Conservation (phyloP, 768 basidiomycete species). For the Kwoniella sp. region DNA sequence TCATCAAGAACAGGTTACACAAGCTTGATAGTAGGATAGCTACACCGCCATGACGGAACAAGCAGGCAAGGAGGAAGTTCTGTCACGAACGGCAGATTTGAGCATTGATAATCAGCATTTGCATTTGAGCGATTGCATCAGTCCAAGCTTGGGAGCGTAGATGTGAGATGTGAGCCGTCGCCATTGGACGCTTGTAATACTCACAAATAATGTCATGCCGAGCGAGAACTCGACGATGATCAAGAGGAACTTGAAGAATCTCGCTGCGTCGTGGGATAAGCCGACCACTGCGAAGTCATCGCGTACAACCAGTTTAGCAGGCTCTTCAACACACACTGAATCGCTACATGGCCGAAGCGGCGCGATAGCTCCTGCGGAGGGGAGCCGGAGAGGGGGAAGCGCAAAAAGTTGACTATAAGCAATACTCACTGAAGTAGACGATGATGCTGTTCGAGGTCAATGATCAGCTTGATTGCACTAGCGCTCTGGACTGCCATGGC, state of each 20-base stretch:
- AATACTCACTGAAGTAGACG: constrained; percentile 56
- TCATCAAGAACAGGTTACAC: constrained; percentile 59
- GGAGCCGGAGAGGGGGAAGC: no score
- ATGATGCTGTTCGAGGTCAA: constrained; percentile 59
- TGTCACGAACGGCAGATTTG: constrained; percentile 18
- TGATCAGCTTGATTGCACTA: background rate
- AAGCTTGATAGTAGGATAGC: constrained; percentile 79
- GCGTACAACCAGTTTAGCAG: background rate
- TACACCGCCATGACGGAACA: constrained; percentile 83
- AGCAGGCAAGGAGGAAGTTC: constrained; percentile 86
- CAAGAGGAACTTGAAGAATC: constrained; percentile 94
- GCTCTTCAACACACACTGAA: no score
- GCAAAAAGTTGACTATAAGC: no score
- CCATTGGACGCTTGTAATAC: constrained; percentile 46
- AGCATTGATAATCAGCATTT: no score
- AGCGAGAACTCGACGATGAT: constrained; percentile 83
- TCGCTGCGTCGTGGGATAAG: constrained; percentile 70
- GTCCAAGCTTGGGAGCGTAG: no score
- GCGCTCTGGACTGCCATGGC: no score
- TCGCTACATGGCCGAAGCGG: no score
- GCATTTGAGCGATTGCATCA: no score
- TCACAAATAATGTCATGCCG: constrained; percentile 80
- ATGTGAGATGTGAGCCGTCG: no score
- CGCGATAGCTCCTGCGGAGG: no score
- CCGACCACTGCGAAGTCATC: constrained; percentile 67